Base-by-base conservation (phyloP, 2,329 filamentous ascomycete genomes). In the Aplosporella prunicola region DNA sequence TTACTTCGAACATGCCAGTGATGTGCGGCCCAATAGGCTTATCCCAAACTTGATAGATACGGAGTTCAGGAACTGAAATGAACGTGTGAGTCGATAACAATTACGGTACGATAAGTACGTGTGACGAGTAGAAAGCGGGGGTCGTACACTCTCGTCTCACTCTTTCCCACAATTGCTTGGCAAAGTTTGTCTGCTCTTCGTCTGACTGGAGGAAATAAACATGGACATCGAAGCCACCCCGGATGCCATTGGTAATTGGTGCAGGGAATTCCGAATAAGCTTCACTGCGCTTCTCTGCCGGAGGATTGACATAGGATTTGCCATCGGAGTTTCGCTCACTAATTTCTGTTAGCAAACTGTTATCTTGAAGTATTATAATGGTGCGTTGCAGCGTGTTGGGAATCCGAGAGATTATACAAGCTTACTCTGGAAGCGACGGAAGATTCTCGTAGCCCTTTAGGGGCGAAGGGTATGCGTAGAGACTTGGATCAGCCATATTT, bases 1-100 rank as follows among this genome's bases (percentile, higher is more conserved):
- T 93, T 30, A 94, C 85, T 61, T 95, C 88, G 51, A 94, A 94
- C 86, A 93, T 94, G 35, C 78, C 82, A 1, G 86, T 60, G 0
- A 82, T 79, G 56, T 94, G 87, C 1, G 87, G 87, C 0, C 87
- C 88, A 18, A 94, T 60, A 0, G 87, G 85, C 10, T 64, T 61
- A 46, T 91, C 80, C 73, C 76, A 93, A 46, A 93, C 66, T 10
- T 60, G 68, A 56, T 94, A 93, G 49, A 93, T 80, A 37, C 86
- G 74, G 13, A 93, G 67, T 55, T 94, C 87, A 7, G 87, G 86
- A 52, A 93, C 82, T 87, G 43, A 8, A n/a, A n/a, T n/a, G n/a
- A n/a, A n/a, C n/a, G n/a, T n/a, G n/a, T n/a, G n/a, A 25, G 35
- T 11, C 18, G 34, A 31, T 40, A n/a, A n/a, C n/a, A 25, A 25